A percentile compares a stretch with the other conserved stretches of the same genome.
These are phyloP conservation scores for Cercospora sp. DNA, from an alignment of 2,329 filamentous ascomycete species.

Conservation along the genomic window DNA sequence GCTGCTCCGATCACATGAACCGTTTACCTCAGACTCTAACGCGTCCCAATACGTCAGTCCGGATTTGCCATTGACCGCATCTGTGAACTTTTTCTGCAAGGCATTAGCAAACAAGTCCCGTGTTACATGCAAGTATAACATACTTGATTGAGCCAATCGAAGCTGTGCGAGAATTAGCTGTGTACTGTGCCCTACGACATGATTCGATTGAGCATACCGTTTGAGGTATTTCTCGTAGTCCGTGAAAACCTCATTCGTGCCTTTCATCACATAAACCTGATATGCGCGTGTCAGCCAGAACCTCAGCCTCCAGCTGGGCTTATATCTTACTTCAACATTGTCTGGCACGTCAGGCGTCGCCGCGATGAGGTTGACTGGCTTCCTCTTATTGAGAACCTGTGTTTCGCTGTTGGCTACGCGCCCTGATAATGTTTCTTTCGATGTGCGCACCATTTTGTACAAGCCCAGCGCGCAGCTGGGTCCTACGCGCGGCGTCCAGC, in stretches of 20 bases:
- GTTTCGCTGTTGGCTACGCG: constrained; percentile 25
- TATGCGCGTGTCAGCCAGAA: constrained; percentile 31
- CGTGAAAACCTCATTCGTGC: constrained; percentile 86
- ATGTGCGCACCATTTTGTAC: constrained; percentile 29
- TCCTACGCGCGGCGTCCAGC: constrained; percentile 15
- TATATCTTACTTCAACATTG: constrained; percentile 70
- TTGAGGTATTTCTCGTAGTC: constrained; percentile 85
- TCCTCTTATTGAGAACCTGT: constrained; percentile 93
- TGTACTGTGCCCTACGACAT: neutral
- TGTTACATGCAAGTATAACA: constrained; percentile 30
- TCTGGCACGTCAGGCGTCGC: constrained; percentile 74
- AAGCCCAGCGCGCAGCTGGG: constrained; percentile 30
- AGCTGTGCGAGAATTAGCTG: constrained; percentile 51
- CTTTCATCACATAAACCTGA: constrained; percentile 87
- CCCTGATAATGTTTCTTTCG: constrained; percentile 4
- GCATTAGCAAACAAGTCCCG: constrained; percentile 20
- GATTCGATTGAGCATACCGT: constrained; percentile 58
- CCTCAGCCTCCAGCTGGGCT: constrained; percentile 4
- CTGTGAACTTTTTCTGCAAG: constrained; percentile 81
- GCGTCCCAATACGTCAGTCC: constrained; percentile 91
- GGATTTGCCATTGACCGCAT: constrained; percentile 92
- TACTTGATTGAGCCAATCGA: constrained; percentile 93
- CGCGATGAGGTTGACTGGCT: constrained; percentile 81
- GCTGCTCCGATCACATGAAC: constrained; percentile 16
- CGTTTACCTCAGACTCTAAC: constrained; percentile 48